Conservation (phyloP, 306 rosid species). For the Cucumis cinereus region DNA sequence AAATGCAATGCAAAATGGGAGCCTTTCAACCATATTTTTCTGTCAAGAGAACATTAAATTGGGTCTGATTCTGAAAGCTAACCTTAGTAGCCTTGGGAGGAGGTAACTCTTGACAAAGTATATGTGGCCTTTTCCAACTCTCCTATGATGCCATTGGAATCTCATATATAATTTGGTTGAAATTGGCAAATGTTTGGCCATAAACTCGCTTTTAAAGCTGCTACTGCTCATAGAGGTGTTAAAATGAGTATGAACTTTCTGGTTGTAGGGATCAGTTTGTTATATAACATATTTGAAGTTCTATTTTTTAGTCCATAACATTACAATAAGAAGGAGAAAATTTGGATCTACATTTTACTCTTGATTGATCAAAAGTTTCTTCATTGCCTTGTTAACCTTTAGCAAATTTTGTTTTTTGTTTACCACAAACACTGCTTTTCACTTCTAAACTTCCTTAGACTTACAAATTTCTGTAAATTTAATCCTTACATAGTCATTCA, state of each 20-base stretch:
- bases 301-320: too few relatives aligned
- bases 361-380: too few relatives aligned
- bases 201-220: neutral
- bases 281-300: too few relatives aligned
- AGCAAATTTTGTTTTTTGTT: too few relatives aligned
- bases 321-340: too few relatives aligned
- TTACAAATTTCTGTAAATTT: too few relatives aligned
- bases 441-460: too few relatives aligned
- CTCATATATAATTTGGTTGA: neutral
- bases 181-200: neutral
- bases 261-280: neutral
- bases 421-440: too few relatives aligned
- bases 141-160: neutral
- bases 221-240: neutral
- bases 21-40: neutral
- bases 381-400: too few relatives aligned
- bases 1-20: neutral
- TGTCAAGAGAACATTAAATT: neutral
- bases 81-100: neutral
- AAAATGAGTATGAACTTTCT: too few relatives aligned
- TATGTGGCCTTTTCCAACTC: neutral
- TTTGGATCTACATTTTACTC: too few relatives aligned
- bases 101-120: neutral
- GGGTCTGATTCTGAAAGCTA: neutral
- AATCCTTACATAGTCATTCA: too few relatives aligned